These are phyloP conservation scores for Phytophthora niederhauseri DNA, from an alignment of 352 stramenopile genomes.

Conservation along the genomic window DNA sequence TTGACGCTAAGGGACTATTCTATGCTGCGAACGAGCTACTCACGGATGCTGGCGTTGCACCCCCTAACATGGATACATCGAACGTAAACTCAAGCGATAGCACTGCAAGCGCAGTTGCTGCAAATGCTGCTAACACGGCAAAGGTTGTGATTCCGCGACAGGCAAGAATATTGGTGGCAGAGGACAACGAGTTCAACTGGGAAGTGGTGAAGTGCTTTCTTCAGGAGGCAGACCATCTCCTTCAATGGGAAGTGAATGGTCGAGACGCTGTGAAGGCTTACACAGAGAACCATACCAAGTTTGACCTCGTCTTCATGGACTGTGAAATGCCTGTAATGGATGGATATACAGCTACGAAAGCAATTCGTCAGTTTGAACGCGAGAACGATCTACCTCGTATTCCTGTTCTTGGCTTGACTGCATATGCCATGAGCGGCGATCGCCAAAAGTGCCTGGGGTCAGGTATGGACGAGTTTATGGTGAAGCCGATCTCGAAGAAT, in stretches of 20 bases:
- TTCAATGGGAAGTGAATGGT: conserved; percentile 80
- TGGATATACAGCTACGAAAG: conserved; percentile 68
- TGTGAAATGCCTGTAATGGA: conserved; percentile 88
- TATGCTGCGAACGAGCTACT: conserved; percentile 64
- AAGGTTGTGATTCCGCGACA: conserved; percentile 53
- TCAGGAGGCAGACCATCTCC: conserved; percentile 68
- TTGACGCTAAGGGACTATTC: conserved; percentile 46
- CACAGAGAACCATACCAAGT: conserved; percentile 49
- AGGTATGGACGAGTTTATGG: conserved; percentile 84
- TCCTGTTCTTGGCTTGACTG: conserved; percentile 67
- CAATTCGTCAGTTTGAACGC: conserved; percentile 68
- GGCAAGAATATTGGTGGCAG: conserved; percentile 69
- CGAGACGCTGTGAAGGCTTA: conserved; percentile 71
- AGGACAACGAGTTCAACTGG: conserved; percentile 87
- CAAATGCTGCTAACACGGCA: conserved; percentile 35
- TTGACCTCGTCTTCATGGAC: conserved; percentile 82
- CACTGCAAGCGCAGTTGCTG: conserved; percentile 35
- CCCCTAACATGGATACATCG: conserved; percentile 24
- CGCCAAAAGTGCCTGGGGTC: conserved; percentile 71
- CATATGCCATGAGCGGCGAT: conserved; percentile 78
- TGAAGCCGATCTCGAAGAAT: conserved; percentile 77
- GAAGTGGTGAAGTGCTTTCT: conserved; percentile 81
- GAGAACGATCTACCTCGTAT: conserved; percentile 71
- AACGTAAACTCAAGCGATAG: conserved; percentile 58
- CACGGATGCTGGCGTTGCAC: conserved; percentile 23